Evolutionary conservation across 495 filamentous ascomycete species (phyloP).

Genomic region (Aspergillus carlsbadensis): DNA sequence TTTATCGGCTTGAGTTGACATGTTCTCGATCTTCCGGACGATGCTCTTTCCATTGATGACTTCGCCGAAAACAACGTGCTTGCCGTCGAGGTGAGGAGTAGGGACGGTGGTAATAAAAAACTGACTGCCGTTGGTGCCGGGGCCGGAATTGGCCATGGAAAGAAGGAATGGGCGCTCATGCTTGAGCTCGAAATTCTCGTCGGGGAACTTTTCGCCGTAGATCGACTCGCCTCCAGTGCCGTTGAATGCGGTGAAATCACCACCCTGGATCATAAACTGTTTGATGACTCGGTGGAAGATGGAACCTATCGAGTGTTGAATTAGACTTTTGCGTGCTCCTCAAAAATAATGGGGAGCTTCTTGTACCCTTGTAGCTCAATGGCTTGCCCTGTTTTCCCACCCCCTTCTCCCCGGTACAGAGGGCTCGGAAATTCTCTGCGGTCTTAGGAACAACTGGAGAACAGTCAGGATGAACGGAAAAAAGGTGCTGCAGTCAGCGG

Average conservation of each 20-base stretch:
- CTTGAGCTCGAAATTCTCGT: slow-evolving; percentile 93
- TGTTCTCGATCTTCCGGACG: slow-evolving; percentile 86
- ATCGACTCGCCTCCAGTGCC: slow-evolving; percentile 97
- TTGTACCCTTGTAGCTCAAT: slow-evolving; percentile 62
- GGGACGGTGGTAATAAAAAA: slow-evolving; percentile 97
- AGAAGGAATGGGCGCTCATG: slow-evolving; percentile 94
- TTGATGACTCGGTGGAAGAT: slow-evolving; percentile 98
- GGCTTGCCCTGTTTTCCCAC: slow-evolving; percentile 82
- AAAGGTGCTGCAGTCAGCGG: background rate
- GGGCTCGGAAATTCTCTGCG: slow-evolving; percentile 87
- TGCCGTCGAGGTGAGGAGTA: slow-evolving; percentile 91
- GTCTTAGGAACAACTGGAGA: slow-evolving; percentile 81
- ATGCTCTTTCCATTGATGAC: slow-evolving; percentile 84
- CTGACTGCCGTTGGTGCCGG: slow-evolving; percentile 90
- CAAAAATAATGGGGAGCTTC: slow-evolving; percentile 2
- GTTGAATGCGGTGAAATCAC: slow-evolving; percentile 95
- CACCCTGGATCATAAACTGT: slow-evolving; percentile 98
- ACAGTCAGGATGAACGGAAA: slow-evolving; percentile 20
- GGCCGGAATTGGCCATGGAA: slow-evolving; percentile 97
- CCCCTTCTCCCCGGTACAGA: slow-evolving; percentile 92
- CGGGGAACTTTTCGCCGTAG: slow-evolving; percentile 96
- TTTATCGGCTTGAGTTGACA: slow-evolving; percentile 79
- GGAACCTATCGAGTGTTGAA: slow-evolving; percentile 49
- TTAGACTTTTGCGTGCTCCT: background rate
- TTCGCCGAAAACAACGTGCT: slow-evolving; percentile 72